Evolutionary conservation across 768 basidiomycete species (phyloP), one percentile per base, ranked within the genome.

Genomic region (Amanita rubescens): DNA sequence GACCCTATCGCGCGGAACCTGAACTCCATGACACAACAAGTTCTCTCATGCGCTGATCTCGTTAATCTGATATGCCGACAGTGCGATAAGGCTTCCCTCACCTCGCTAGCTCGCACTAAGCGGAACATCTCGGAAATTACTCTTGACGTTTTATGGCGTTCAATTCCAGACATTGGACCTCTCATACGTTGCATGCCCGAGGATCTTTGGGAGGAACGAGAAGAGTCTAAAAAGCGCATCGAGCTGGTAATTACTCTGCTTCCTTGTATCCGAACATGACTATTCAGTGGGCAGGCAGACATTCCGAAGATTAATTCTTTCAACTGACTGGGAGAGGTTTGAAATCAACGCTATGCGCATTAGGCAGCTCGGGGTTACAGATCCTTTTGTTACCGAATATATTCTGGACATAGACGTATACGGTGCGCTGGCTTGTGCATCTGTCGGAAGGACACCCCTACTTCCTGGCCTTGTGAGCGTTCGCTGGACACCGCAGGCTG

Each of bases 251-350:
- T 35, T 27, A 27, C n/a, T 4, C 22, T 47, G 9, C 25, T 30
- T 19, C 35, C 22, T 35, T 37, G 12, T 49, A 35, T 35, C 19
- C 34, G 34, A 12, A 10, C 19, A 11, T 19, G 5, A 20, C 22
- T 37, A 12, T 22, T 17, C 17, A 34, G n/a, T 11, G 35, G 5
- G 32, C 14, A 3, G 22, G 2, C 25, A 42, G 50, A 9, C 22
- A 15, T 22, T 51, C 14, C 24, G 38, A 24, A 51, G 49, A 27
- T 12, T 37, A 32, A 51, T 51, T 12, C 19, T 22, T 3, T 14
- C 24, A 41, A 51, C 49, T 3, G 49, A 51, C 30, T 51, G 49
- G 49, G n/a, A 25, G 2, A 39, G 49, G 24, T 51, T 51, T 25
- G 20, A 32, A 2, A 3, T 30, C 15, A n/a, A 51, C 17, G 49